Evolutionary conservation across 2,329 filamentous ascomycete genomes (phyloP).

Genomic region (Hortaea sp.): DNA sequence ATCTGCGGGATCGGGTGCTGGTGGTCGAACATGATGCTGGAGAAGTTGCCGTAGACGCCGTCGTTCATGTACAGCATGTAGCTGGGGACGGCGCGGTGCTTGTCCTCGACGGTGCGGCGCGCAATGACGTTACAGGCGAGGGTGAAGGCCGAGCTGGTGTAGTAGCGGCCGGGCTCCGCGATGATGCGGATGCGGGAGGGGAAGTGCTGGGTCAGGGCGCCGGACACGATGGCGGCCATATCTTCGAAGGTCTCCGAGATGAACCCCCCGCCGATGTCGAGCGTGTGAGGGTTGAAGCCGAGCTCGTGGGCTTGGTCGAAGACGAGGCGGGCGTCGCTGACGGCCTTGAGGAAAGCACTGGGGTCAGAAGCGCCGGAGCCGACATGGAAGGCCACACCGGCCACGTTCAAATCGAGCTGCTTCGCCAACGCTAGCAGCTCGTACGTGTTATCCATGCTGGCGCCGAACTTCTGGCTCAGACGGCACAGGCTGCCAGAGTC

Average conservation of each 20-base stretch:
- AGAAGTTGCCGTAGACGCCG: slow-evolving; percentile 96
- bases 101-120: slow-evolving; percentile 74
- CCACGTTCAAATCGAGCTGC: slow-evolving; percentile 76
- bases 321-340: slow-evolving; percentile 76
- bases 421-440: slow-evolving; percentile 70
- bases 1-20: slow-evolving; percentile 82
- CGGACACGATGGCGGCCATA: slow-evolving; percentile 72
- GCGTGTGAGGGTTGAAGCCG: slow-evolving; percentile 72
- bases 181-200: slow-evolving; percentile 77
- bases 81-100: slow-evolving; percentile 53
- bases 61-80: slow-evolving; percentile 99
- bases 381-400: slow-evolving; percentile 96
- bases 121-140: slow-evolving; percentile 94
- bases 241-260: slow-evolving; percentile 80
- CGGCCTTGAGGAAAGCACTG: slow-evolving; percentile 80
- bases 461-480: slow-evolving; percentile 94
- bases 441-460: slow-evolving; percentile 70
- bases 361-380: slow-evolving; percentile 93
- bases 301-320: slow-evolving; percentile 73
- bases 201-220: slow-evolving; percentile 79
- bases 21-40: slow-evolving; percentile 98
- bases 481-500: slow-evolving; percentile 91
- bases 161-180: slow-evolving; percentile 93
- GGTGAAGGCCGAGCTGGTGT: slow-evolving; percentile 86
- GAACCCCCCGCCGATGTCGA: slow-evolving; percentile 94